Base-by-base conservation (phyloP, 2,329 filamentous ascomycete species). In the Alternaria panax region DNA sequence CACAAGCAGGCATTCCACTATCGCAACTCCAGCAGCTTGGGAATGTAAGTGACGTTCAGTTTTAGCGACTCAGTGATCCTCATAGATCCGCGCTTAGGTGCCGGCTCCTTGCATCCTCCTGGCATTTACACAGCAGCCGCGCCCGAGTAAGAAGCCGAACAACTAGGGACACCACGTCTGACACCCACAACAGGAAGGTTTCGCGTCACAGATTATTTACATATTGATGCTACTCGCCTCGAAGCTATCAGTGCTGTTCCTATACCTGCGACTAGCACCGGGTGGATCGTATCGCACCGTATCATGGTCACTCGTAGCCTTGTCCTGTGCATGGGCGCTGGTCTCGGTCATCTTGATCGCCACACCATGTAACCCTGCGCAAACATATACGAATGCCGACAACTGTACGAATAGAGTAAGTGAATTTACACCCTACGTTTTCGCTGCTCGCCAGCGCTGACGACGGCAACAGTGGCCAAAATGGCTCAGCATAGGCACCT, bases 141-240 rank as follows among this genome's bases (percentile, higher is more conserved):
- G 48, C 41, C 43, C 48, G 38, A 48, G 45, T 28, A 11, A 34
- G 47, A 14, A 14, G 45, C 27, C 50, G 50, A 52, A 30, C 18
- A 16, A 25, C 27, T 42, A n/a, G 28, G 24, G 32, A 34, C 56
- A 51, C 28, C 51, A 50, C 36, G 27, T 52, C 63, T 71, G 52
- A 71, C 65, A 43, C 11, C 45, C 38, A 6, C 30, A 40, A 42
- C 60, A 76, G 73, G 64, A 67, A 64, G 72, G 70, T 22, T 71
- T 76, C 36, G 70, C 64, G 3, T 64, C 72, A 4, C 71, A 75
- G 27, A 67, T 74, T n/a, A 60, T 76, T 14, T 75, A 75, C 55
- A 57, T 73, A 7, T 59, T 70, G 18, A 72, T 71, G 4, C 41
- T 76, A 32, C 60, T 71, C 18, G 60, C 71, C 2, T 73, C 74